Base-by-base conservation (phyloP, 1,284 basidiomycete genomes). In the Ganoderma leucocontextum region DNA sequence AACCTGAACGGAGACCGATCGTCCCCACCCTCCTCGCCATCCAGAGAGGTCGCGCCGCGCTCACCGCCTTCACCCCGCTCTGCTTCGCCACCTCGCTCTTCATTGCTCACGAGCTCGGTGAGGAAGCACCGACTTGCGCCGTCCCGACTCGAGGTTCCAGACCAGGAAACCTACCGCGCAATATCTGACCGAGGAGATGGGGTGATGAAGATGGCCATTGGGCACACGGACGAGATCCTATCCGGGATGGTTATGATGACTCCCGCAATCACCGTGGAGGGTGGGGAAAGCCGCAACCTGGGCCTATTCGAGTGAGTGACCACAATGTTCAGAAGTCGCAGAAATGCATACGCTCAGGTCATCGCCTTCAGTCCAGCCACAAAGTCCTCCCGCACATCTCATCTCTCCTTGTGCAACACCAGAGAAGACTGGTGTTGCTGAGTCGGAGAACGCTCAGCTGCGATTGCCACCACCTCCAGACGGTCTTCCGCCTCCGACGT, bases 391-490 rank as follows among this genome's bases (percentile, higher is more conserved):
- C 2, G 53, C 66, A 19, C 63, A 67, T 2, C 67, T 62, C 13
- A 67, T 72, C 5, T 72, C 71, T 2, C 71, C 71, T 7, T 33
- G 71, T 1, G 60, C 67, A 1, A 72, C 71, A 2, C 71, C 71
- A 41, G 62, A 63, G 38, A 58, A 78, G 68, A 63, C 63, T 66
- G 74, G 59, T 66, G 58, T 35, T 65, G 64, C 35, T 38, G 62
- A 65, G 41, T 61, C 47, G 47, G 62, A 62, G 60, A 74, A 25
- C 13, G 82, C 84, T 10, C n/a, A 47, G 8, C n/a, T 47, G 0
- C 75, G 78, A 0, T n/a, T n/a, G n/a, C 75, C 75, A 0, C 83
- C 84, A 19, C 82, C 84, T n/a, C 80, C 81, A 2, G 82, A 83
- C 0, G 69, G 73, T 2, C 71, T 77, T 25, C 71, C 75, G 17